Percentiles rank a stretch among this genome's conserved stretches.
These are phyloP conservation scores for Botrytis tulipae DNA, from an alignment of 2,329 filamentous ascomycete species.

Conservation along the genomic window DNA sequence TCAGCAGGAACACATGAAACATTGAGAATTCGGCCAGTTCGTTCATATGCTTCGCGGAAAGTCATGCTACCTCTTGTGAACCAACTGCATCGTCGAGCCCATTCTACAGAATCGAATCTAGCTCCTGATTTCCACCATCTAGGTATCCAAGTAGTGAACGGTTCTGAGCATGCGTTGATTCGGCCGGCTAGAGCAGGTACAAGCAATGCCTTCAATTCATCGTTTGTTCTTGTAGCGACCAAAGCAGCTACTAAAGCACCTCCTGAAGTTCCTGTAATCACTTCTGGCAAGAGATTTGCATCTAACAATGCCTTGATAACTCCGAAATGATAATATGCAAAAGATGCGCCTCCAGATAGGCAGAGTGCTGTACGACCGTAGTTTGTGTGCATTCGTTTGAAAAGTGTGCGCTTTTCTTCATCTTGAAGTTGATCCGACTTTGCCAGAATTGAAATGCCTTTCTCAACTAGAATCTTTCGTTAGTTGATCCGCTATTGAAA, in stretches of 20 bases:
- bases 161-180: slow-evolving; percentile 53
- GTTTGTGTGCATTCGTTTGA: slow-evolving; percentile 87
- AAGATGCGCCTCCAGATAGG: slow-evolving; percentile 87
- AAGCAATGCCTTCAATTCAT: slow-evolving; percentile 80
- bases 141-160: slow-evolving; percentile 69
- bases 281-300: slow-evolving; percentile 79
- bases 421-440: slow-evolving; percentile 63
- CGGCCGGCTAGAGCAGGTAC: slow-evolving; percentile 37
- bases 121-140: slow-evolving; percentile 93
- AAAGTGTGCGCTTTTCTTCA: slow-evolving; percentile 76
- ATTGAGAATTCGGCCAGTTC: slow-evolving; percentile 91
- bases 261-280: slow-evolving; percentile 95
- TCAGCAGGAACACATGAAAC: slow-evolving; percentile 95
- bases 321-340: slow-evolving; percentile 96
- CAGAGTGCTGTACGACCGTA: slow-evolving; percentile 91
- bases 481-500: slow-evolving; percentile 17
- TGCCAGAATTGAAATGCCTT: slow-evolving; percentile 64
- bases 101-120: slow-evolving; percentile 89
- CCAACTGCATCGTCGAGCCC: slow-evolving; percentile 83
- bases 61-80: slow-evolving; percentile 90
- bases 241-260: slow-evolving; percentile 87
- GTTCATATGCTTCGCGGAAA: slow-evolving; percentile 90
- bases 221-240: slow-evolving; percentile 84
- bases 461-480: slow-evolving; percentile 52
- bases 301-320: slow-evolving; percentile 88